Evolutionary conservation across 2,329 filamentous ascomycete species (phyloP), one percentile per base, ranked within the genome.

Genomic region (Fulvia fulva): DNA sequence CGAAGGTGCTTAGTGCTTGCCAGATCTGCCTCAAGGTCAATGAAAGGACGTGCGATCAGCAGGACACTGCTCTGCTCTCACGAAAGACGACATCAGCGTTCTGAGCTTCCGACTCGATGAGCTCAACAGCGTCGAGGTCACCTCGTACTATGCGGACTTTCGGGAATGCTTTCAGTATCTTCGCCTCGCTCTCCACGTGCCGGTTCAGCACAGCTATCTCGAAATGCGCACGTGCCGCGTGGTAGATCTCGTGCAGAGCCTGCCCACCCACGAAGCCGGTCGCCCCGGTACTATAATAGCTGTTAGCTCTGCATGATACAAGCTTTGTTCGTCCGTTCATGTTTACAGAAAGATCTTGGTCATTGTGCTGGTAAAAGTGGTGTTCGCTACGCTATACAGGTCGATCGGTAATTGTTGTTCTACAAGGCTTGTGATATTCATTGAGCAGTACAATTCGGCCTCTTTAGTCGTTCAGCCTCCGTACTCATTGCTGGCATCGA

Each of bases 211-310:
- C 57, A 6, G 51, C 19, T 26, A 56, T 53, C 5, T 30, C 26
- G 28, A 23, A 23, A 5, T 19, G 21, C 22, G 19, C 14, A 30
- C 5, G 19, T 16, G 30, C 19, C 12, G 51, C 44, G 30, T 55
- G 26, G 46, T 54, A 51, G 3, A 59, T 34, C 21, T 34, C 47
- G 41, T 56, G 37, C 22, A 60, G 43, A 5, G 50, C 49, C 41
- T 60, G 32, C 26, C 58, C 58, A 19, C 53, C 58, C 5, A 60
- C 51, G 50, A 32, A 60, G 21, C 58, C 58, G 5, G 53, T 57
- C 12, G 54, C 58, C 19, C 58, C 53, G 23, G 58, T 60, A 22
- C 51, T 53, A 16, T 7, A 32, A 16, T 21, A 21, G n/a, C 30
- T 23, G 23, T 52, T 37, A 41, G 28, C 22, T 52, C 22, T 23